Percentiles rank a stretch among this genome's conserved stretches.
These are phyloP conservation scores for Leccinum griseonigrum DNA, from an alignment of 1,284 basidiomycete genomes.

Conservation along the genomic window DNA sequence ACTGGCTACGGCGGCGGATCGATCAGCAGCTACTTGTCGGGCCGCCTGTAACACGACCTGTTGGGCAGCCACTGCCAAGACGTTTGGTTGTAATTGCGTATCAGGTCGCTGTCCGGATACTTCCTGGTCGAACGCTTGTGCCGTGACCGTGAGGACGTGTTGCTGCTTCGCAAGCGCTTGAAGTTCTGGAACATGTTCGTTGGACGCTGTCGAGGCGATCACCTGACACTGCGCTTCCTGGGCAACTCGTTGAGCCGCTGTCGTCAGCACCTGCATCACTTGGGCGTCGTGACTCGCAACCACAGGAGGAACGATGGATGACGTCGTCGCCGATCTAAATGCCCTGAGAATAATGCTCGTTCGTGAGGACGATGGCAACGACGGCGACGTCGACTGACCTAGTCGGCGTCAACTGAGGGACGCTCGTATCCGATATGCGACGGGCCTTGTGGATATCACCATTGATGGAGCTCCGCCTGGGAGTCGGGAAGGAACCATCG, in stretches of 20 bases:
- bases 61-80: constrained; percentile 68
- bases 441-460: constrained; percentile 49
- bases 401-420: constrained; percentile 37
- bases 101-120: constrained; percentile 52
- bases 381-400: constrained; percentile 30
- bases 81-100: constrained; percentile 42
- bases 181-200: constrained; percentile 48
- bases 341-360: constrained; percentile 15
- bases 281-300: constrained; percentile 49
- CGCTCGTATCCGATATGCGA: constrained; percentile 58
- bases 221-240: constrained; percentile 69
- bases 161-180: constrained; percentile 75
- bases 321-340: constrained; percentile 25
- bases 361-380: constrained; percentile 7
- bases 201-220: constrained; percentile 46
- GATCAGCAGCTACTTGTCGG: constrained; percentile 59
- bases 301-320: constrained; percentile 21
- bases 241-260: constrained; percentile 70
- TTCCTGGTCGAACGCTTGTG: constrained; percentile 70
- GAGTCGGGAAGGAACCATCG: constrained; percentile 55
- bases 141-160: constrained; percentile 73
- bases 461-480: constrained; percentile 60
- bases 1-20: constrained; percentile 41
- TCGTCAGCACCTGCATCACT: constrained; percentile 72
- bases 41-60: constrained; percentile 78